Percentiles rank a stretch among this genome's conserved stretches.
phyloP scores from a whole-genome alignment of 148 eudicot genomes.

The Selenicereus undatus region DNA sequence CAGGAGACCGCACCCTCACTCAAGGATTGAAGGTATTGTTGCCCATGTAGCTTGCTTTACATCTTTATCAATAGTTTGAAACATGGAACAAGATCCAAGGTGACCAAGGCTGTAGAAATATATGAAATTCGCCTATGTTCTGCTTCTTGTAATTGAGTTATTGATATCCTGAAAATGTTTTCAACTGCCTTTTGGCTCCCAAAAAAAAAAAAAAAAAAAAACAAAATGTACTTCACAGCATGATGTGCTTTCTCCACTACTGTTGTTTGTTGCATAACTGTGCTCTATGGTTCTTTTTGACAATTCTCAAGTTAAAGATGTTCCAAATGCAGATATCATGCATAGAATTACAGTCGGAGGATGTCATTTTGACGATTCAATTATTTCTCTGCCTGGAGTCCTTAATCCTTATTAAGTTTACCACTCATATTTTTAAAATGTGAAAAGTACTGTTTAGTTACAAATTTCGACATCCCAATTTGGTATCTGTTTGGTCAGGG shows the following conservation, averaged over 20 bases:
- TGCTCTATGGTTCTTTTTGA: neutral
- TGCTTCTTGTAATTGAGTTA: neutral
- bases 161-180: neutral
- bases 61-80: neutral
- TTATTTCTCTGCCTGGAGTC: no score
- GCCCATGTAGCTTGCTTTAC: neutral
- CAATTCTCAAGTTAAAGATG: neutral
- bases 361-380: neutral
- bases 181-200: neutral
- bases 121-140: neutral
- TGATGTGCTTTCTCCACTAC: neutral
- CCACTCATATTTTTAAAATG: no score
- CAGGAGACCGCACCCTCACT: conserved; percentile 77
- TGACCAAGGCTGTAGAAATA: neutral
- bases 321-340: neutral
- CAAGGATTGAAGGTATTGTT: conserved; percentile 70
- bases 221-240: neutral
- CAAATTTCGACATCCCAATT: no score
- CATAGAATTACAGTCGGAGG: neutral
- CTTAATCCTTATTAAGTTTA: no score
- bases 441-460: no score
- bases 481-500: conserved; percentile 43
- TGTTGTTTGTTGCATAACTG: neutral
- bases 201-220: no score
- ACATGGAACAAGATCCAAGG: no score